Conservation (phyloP, 306 rosid species). For the Cicer cuneatum region DNA sequence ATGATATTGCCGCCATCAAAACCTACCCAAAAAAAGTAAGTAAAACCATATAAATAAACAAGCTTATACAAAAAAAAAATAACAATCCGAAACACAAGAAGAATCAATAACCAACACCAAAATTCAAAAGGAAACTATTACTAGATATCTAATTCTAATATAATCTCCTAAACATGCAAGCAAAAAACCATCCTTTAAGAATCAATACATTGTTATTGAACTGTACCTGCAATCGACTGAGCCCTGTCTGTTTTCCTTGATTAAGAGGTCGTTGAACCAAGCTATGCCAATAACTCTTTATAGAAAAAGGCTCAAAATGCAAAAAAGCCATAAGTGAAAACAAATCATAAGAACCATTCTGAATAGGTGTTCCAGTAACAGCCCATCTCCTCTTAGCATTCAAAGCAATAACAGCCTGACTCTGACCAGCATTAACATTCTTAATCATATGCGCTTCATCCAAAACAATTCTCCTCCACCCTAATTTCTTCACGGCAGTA, state of each 20-base stretch:
- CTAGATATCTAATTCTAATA: background rate
- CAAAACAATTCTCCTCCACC: conserved; percentile 80
- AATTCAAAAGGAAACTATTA: background rate
- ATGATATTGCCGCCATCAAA: conserved; percentile 75
- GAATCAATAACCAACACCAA: background rate
- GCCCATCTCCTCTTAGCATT: conserved; percentile 75
- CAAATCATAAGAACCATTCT: conserved; percentile 73
- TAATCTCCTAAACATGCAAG: background rate
- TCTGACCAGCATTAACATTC: conserved; percentile 63
- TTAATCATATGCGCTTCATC: conserved; percentile 86
- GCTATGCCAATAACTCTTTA: conserved; percentile 66
- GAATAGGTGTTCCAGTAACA: conserved; percentile 85
- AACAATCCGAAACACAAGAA: background rate
- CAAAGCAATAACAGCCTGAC: conserved; percentile 56
- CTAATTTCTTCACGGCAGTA: conserved; percentile 53
- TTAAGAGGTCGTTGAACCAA: conserved; percentile 77
- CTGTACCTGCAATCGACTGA: conserved; percentile 77
- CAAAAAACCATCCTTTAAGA: background rate
- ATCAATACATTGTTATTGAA: background rate
- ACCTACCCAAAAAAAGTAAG: conserved; percentile 46
- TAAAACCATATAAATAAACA: conserved; percentile 13
- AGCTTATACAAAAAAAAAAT: conserved; percentile 1
- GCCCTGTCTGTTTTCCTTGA: conserved; percentile 55
- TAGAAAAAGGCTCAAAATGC: conserved; percentile 76
- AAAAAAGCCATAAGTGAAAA: conserved; percentile 80